phyloP scores from a whole-genome alignment of 257 asterid species.

The Przewalskia tangutica region DNA sequence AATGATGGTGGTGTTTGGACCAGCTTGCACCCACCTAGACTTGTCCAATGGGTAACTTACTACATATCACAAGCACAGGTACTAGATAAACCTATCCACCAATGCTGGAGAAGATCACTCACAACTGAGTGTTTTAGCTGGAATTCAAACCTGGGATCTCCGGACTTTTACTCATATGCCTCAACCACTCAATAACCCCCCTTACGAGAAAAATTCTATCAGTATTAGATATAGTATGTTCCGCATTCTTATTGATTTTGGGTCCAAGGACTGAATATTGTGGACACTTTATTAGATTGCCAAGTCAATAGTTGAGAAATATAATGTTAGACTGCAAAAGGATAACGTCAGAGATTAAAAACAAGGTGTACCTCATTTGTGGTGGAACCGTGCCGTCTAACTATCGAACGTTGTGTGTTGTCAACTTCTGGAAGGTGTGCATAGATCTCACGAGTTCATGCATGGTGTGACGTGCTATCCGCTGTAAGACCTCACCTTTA shows the following conservation, averaged over 20 bases:
- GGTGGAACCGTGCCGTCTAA: constrained; percentile 55
- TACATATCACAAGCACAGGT: not conserved
- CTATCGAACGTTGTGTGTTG: constrained; percentile 53
- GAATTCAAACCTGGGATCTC: not conserved
- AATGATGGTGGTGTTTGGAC: not conserved
- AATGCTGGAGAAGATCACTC: not conserved
- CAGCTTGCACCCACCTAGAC: not conserved
- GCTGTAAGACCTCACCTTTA: constrained; percentile 80
- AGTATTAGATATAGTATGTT: not conserved
- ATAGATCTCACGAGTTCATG: constrained; percentile 83
- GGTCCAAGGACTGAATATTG: not conserved
- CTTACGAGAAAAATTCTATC: not conserved
- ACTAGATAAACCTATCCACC: not conserved
- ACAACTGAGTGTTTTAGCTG: not conserved
- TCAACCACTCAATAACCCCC: not conserved
- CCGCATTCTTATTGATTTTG: not conserved
- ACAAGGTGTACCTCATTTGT: constrained; percentile 44
- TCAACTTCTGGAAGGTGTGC: constrained; percentile 82
- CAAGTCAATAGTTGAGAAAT: not conserved
- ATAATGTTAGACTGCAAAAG: constrained; percentile 4
- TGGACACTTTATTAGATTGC: not conserved
- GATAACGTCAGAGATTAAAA: constrained; percentile 1
- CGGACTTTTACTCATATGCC: not conserved
- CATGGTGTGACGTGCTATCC: constrained; percentile 93
- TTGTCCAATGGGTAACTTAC: not conserved